Base-by-base conservation (phyloP, 129 eudicot species). In the Logfia minima region DNA sequence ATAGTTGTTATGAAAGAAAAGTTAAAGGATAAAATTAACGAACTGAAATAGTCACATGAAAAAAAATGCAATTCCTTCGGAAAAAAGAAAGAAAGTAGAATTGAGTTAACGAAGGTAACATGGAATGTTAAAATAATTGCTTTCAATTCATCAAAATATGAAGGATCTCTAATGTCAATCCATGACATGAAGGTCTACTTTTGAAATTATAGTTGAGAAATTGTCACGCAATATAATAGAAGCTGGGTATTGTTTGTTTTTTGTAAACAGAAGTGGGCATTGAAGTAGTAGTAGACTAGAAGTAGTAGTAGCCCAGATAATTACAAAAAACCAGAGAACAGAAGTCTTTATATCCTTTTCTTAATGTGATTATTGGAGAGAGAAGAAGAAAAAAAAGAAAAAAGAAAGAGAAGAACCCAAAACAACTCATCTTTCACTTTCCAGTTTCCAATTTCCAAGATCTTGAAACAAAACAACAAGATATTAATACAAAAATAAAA, bases 251-350 rank as follows among this genome's bases (percentile, higher is more conserved):
- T 66, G 77, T 71, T 66, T 72, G 17, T 80, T 8, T 26, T 80
- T 66, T 73, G 83, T 74, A 80, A 18, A 80, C 79, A 66, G 79
- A 80, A 56, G 83, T 69, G 83, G 83, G 83, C 79, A 80, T 79
- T 74, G 79, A 80, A 80, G 83, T 80, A 80, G 79, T 73, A 80
- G 83, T 80, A 80, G 83, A 80, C 83, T 80, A 80, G 68, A 79
- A 80, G 83, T 66, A 80, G 79, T 74, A 80, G 83, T 66, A 80
- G 83, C 75, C 83, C 56, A 80, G 66, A 80, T 80, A 80, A 80
- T 80, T 80, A 80, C 83, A 80, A 74, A 80, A 80, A 73, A 66
- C 79, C 83, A 80, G 83, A 80, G 83, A 80, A 80, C 83, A 80
- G 74, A 80, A 80, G 79, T 80, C 79, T 80, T 80, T 80, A 80